Evolutionary conservation across 192 early-diverging fungal species (phyloP), one percentile per base, ranked within the genome.

Genomic region (Dimargaris xerosporica): DNA sequence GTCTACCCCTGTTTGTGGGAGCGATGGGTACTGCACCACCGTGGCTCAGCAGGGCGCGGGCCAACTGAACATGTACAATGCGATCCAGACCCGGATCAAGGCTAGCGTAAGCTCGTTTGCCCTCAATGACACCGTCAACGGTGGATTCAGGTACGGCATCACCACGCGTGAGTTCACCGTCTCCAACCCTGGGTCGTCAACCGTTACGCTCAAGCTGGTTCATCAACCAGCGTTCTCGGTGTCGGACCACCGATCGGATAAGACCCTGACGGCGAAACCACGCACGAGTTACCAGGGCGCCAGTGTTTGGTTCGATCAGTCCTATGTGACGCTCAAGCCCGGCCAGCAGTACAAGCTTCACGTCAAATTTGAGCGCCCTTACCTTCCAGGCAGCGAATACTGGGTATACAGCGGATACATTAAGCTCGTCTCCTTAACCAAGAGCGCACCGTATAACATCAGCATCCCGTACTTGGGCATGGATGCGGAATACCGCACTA

Each of bases 1-100:
- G 34, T 82, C 80, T 16, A 66, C 71, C 0, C 71, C 77, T 29
- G 67, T 54, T 29, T 64, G 79, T 56, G 70, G 62, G 46, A 67
- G 71, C 46, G 70, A 62, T 31, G 67, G 64, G n/a, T 58, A 63
- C 28, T 66, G 74, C 25, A 79, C 82, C n/a, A 78, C 85, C 19
- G 80, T 85, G 12, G 71, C 80, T 64, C 74, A 69, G 52, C 84
- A 86, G 65, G 88, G 88, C 10, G 74, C 73, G 47, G 93, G 93
- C 21, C 71, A 93, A 29, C 73, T 95, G 29, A 80, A 91, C 69
- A 65, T 89, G 46, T 75, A 71, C 51, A 62, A 75, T 28, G 80
- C 91, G 4, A 46, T 91, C 47, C 67, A 44, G 11, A 63, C 83
- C 11, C 75, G 77, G 15, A 69, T 73, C 1, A 41, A 67, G 0